Evolutionary conservation across 805 yeast genomes (phyloP).

Genomic region (Yamadazyma sp.): DNA sequence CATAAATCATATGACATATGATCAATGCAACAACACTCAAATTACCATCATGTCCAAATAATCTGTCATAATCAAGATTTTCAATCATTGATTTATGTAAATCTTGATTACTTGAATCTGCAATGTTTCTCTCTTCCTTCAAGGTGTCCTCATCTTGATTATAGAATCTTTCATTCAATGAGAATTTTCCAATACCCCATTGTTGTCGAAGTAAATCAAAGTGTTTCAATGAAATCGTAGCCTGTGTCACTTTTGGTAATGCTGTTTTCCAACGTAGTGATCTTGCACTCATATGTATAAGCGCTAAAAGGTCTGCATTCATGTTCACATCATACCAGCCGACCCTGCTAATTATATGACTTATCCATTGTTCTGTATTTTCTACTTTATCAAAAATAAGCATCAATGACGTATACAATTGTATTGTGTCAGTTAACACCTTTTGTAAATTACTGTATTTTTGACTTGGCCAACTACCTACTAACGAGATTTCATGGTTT

Average conservation of each 20-base stretch:
- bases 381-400: constrained; percentile 23
- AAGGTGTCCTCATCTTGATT: constrained; percentile 3
- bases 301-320: constrained; percentile 26
- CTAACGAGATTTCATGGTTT: constrained; percentile 25
- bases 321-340: constrained; percentile 30
- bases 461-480: constrained; percentile 30
- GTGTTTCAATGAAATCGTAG: constrained; percentile 28
- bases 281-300: constrained; percentile 28
- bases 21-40: constrained; percentile 24
- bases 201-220: constrained; percentile 22
- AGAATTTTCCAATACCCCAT: constrained; percentile 25
- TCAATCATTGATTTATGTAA: constrained; percentile 15
- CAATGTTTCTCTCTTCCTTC: background rate
- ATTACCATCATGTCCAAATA: constrained; percentile 31
- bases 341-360: constrained; percentile 21
- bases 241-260: constrained; percentile 31
- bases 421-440: constrained; percentile 22
- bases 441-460: constrained; percentile 22
- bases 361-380: constrained; percentile 26
- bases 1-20: constrained; percentile 28
- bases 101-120: constrained; percentile 1
- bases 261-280: constrained; percentile 22
- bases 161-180: constrained; percentile 25
- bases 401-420: constrained; percentile 23
- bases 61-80: constrained; percentile 22